phyloP scores from a whole-genome alignment of 2,329 filamentous ascomycete genomes.

The Neopestalotiopsis sp. region DNA sequence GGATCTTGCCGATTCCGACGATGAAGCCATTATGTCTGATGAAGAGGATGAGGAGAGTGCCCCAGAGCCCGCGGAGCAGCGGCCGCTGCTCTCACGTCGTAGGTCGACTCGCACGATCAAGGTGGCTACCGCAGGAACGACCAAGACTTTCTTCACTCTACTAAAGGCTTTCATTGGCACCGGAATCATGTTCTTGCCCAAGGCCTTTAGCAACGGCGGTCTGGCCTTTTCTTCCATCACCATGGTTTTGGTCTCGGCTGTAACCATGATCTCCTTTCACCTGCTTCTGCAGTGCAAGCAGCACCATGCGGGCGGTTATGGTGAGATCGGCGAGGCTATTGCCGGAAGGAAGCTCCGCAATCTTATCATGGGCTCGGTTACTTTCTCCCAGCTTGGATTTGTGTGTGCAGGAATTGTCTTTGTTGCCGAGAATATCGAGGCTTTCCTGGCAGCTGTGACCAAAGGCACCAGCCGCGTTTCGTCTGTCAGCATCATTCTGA shows the following conservation, averaged over 20 bases:
- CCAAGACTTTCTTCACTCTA: slow-evolving; percentile 78
- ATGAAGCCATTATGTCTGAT: slow-evolving; percentile 61
- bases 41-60: slow-evolving; percentile 52
- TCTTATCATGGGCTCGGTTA: slow-evolving; percentile 72
- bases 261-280: slow-evolving; percentile 75
- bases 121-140: slow-evolving; percentile 68
- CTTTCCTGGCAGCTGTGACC: slow-evolving; percentile 69
- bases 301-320: slow-evolving; percentile 72
- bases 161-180: slow-evolving; percentile 82
- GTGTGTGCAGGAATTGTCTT: slow-evolving; percentile 81
- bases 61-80: slow-evolving; percentile 51
- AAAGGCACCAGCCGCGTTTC: slow-evolving; percentile 54
- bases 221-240: slow-evolving; percentile 76
- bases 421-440: slow-evolving; percentile 73
- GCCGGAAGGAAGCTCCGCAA: slow-evolving; percentile 66
- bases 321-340: slow-evolving; percentile 72
- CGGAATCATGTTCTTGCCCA: slow-evolving; percentile 82
- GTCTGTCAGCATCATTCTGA: slow-evolving; percentile 64
- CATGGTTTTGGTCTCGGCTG: slow-evolving; percentile 65
- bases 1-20: slow-evolving; percentile 64
- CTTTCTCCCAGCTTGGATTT: slow-evolving; percentile 77
- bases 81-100: slow-evolving; percentile 64
- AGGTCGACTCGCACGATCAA: slow-evolving; percentile 52
- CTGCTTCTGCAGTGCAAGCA: slow-evolving; percentile 71
- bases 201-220: slow-evolving; percentile 77